Conservation (phyloP, 345 rosid species). For the Durio zibethinus region DNA sequence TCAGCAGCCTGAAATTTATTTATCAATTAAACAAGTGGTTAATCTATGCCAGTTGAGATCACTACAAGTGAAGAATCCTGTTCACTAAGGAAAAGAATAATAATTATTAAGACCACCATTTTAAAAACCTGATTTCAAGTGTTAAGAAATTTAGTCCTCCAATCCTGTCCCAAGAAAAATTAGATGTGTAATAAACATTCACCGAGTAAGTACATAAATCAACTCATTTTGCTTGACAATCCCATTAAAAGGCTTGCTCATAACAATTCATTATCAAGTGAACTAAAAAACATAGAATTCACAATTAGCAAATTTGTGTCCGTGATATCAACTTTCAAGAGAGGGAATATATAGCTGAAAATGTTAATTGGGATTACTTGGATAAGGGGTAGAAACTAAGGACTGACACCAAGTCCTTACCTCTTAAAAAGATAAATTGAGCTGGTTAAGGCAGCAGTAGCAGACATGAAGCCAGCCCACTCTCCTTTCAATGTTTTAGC, state of each 20-base stretch:
- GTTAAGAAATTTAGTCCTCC: neutral
- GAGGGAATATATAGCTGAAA: slow-evolving; percentile 6
- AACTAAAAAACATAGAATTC: neutral
- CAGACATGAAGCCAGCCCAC: slow-evolving; percentile 54
- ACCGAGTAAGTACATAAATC: neutral
- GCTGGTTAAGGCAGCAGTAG: slow-evolving; percentile 51
- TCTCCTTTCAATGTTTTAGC: slow-evolving; percentile 39
- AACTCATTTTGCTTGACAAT: neutral
- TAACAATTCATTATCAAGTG: neutral
- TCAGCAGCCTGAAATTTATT: slow-evolving; percentile 39
- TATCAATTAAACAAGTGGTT: slow-evolving; percentile 4
- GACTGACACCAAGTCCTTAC: slow-evolving; percentile 56
- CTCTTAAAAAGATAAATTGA: slow-evolving; percentile 36
- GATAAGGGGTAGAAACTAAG: slow-evolving; percentile 51
- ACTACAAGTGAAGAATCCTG: neutral
- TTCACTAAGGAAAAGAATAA: neutral
- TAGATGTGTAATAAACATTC: neutral
- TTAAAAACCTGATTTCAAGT: neutral
- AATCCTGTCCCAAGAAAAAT: neutral
- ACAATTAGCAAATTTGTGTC: neutral
- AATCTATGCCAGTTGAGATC: neutral
- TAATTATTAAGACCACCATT: neutral
- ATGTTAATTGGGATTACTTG: slow-evolving; percentile 44
- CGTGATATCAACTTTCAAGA: neutral
- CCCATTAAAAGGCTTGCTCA: neutral